Percentiles rank a stretch among this genome's conserved stretches.
Conservation (phyloP, 1,139 yeast genomes). For the Taphrina populina region DNA sequence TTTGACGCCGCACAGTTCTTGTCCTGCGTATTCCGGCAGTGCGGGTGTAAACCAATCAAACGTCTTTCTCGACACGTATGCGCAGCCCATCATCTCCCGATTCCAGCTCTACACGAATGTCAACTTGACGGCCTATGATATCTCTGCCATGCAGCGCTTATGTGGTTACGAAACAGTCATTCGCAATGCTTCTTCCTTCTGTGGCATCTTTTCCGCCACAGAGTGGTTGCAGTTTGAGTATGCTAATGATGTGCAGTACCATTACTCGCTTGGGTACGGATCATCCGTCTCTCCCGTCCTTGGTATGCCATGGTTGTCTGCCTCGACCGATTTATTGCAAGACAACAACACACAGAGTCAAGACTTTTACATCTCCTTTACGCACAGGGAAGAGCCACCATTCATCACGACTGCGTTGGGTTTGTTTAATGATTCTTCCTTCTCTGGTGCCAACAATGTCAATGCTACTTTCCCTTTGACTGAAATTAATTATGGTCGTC, state of each 20-base stretch:
- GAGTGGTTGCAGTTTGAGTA: slow-evolving; percentile 19
- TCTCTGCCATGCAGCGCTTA: slow-evolving; percentile 16
- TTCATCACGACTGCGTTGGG: slow-evolving; percentile 14
- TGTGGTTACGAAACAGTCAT: slow-evolving; percentile 14
- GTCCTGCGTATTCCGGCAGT: slow-evolving; percentile 22
- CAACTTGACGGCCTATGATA: slow-evolving; percentile 10
- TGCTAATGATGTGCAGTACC: slow-evolving; percentile 15
- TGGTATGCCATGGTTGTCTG: slow-evolving; percentile 20
- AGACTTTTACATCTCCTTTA: slow-evolving; percentile 25
- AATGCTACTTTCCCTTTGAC: slow-evolving; percentile 9
- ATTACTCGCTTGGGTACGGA: slow-evolving; percentile 14
- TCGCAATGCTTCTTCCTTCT: slow-evolving; percentile 7
- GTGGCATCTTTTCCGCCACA: slow-evolving; percentile 2
- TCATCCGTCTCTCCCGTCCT: slow-evolving; percentile 7
- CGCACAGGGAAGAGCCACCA: slow-evolving; percentile 14
- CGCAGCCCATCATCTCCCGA: slow-evolving; percentile 6
- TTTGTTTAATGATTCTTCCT: slow-evolving; percentile 10
- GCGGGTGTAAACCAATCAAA: slow-evolving; percentile 15
- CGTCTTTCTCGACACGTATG: slow-evolving; percentile 11
- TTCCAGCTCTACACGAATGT: slow-evolving; percentile 1
- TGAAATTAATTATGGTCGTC: slow-evolving; percentile 10
- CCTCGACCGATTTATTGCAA: slow-evolving; percentile 4
- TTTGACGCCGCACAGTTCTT: slow-evolving; percentile 10
- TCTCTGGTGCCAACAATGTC: slow-evolving; percentile 2
- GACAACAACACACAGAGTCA: slow-evolving; percentile 5